Evolutionary conservation across 2,329 filamentous ascomycete genomes (phyloP), one percentile per base, ranked within the genome.

Genomic region (Aspergillus ibericus): DNA sequence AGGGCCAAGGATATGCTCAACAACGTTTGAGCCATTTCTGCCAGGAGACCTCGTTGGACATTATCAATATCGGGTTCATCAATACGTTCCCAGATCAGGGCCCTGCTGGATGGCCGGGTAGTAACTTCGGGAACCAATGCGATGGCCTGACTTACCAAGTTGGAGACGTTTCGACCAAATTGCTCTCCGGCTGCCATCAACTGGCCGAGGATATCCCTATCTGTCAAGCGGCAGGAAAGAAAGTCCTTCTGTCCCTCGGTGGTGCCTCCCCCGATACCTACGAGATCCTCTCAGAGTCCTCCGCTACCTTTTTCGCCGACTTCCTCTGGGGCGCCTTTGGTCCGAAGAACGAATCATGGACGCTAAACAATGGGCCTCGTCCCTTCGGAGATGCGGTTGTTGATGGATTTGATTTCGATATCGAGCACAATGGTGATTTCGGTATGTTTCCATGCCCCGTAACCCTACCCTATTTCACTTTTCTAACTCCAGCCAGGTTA

Each of bases 101-200:
- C 29, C 27, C 68, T 16, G 77, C 75, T 38, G 79, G 77, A 35
- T 83, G 77, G 61, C 83, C 83, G 5, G 78, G 76, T 10, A 80
- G 77, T 12, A 84, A 86, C 72, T 85, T 85, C 66, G 83, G 80
- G 61, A 84, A 83, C 64, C 81, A 82, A 42, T 85, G 83, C 63
- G 75, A 75, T 60, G 74, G 71, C 7, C 59, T 64, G 13, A 70
- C 70, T 7, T 82, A 78, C 65, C 66, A 67, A 22, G 68, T 76
- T 55, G 70, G 73, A 9, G 76, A 75, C 36, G 61, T 68, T 1
- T 62, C 64, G 15, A 81, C 80, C 5, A 53, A 74, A 2, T 73
- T 85, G 32, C 73, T 80, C 22, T 72, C 64, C 0, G 69, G 68
- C 52, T 84, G 82, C 59, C 71, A 73, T 42, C 69, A 77, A 51